A percentile compares a stretch with the other conserved stretches of the same genome.
Conservation (phyloP, 768 basidiomycete genomes). For the Psilocybe sp. region DNA sequence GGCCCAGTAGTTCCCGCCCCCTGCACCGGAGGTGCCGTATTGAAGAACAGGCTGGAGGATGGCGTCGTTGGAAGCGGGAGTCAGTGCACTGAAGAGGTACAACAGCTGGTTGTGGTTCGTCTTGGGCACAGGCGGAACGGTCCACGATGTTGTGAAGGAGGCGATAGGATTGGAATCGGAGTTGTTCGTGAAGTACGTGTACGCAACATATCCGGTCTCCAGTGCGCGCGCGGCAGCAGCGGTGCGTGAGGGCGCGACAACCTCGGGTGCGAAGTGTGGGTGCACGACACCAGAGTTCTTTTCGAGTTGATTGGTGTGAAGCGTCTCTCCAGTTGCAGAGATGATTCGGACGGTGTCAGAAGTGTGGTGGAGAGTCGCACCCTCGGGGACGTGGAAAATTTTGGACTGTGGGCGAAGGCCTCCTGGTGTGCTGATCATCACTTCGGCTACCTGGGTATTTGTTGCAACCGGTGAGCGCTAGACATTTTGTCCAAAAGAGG, state of each 20-base stretch:
- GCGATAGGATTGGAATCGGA: conserved; percentile 11
- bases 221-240: conserved; percentile 1
- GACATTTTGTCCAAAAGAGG: too few relatives aligned
- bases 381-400: conserved; percentile 15
- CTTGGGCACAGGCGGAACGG: conserved; percentile 18
- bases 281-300: background rate
- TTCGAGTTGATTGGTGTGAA: conserved; percentile 10
- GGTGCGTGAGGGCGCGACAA: conserved; percentile 4
- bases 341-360: conserved; percentile 11
- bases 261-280: conserved; percentile 2
- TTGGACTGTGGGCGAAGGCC: conserved; percentile 11
- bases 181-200: conserved; percentile 15
- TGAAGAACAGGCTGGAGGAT: conserved; percentile 24
- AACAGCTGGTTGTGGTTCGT: conserved; percentile 16
- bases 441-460: background rate
- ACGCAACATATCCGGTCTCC: conserved; percentile 13
- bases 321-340: conserved; percentile 6
- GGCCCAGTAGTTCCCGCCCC: conserved; percentile 22
- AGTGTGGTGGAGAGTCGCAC: conserved; percentile 15
- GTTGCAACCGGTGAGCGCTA: too few relatives aligned
- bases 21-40: conserved; percentile 20
- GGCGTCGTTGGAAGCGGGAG: conserved; percentile 10
- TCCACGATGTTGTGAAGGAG: conserved; percentile 16
- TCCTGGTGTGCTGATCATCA: conserved; percentile 15
- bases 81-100: conserved; percentile 20